Conservation (phyloP, 768 basidiomycete species). For the Albatrellus ellisii region DNA sequence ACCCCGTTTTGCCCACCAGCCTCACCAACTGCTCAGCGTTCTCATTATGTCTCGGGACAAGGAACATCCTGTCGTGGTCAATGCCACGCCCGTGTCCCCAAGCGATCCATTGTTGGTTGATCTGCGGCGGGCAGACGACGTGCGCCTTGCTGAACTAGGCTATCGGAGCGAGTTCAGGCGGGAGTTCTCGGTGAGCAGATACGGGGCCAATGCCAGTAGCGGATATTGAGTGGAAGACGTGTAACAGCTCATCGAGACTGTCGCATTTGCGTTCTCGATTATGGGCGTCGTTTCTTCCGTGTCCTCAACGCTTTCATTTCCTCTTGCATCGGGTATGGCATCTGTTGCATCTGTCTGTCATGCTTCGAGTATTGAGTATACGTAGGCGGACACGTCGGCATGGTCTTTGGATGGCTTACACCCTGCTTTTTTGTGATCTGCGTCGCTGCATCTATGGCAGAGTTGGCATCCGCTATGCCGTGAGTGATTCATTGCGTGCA, state of each 20-base stretch:
- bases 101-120: neutral
- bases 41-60: slow-evolving; percentile 3
- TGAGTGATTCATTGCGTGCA: slow-evolving; percentile 18
- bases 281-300: slow-evolving; percentile 67
- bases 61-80: slow-evolving; percentile 1
- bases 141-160: slow-evolving; percentile 47
- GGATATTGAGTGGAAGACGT: no score
- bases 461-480: slow-evolving; percentile 67
- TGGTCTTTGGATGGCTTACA: slow-evolving; percentile 70
- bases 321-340: slow-evolving; percentile 41
- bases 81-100: neutral
- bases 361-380: neutral
- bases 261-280: slow-evolving; percentile 55
- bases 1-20: neutral
- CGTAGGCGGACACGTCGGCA: slow-evolving; percentile 60
- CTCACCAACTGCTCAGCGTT: neutral
- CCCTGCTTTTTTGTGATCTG: slow-evolving; percentile 55
- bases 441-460: slow-evolving; percentile 61
- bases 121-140: slow-evolving; percentile 31
- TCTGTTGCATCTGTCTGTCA: neutral
- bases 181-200: slow-evolving; percentile 49
- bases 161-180: slow-evolving; percentile 65
- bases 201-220: neutral
- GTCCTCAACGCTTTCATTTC: slow-evolving; percentile 52
- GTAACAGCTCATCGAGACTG: slow-evolving; percentile 40